Base-by-base conservation (phyloP, 2,329 filamentous ascomycete species). In the Penicillium sp. region DNA sequence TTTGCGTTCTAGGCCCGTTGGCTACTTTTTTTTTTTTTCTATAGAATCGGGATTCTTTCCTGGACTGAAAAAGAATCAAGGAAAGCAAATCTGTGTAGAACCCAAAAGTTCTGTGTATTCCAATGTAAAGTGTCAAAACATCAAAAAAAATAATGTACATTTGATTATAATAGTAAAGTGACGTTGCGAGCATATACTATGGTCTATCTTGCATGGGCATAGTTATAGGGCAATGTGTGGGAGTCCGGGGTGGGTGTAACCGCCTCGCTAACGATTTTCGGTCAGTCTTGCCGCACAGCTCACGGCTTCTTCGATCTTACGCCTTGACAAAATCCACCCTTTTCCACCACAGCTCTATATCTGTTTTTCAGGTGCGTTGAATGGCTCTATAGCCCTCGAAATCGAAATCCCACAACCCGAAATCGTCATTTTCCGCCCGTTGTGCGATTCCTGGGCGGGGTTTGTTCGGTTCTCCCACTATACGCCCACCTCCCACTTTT, bases 251-350 rank as follows among this genome's bases (percentile, higher is more conserved):
- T 61, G 68, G 68, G 71, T 68, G 67, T 59, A 69, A 65, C 69
- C 68, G 66, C 73, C 59, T 76, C 73, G 74, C 74, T 76, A 76
- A 76, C 73, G 71, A 71, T 74, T 75, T 77, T 77, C 72, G 73
- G 74, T 66, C 66, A 69, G 65, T 68, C 66, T 65, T 63, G 71
- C 71, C 74, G 73, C 73, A 76, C 74, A 75, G 70, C 71, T 70
- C 64, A 68, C 58, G 66, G 65, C 57, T 69, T 68, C 67, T 73
- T 66, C 65, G 68, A 72, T 67, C 66, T 69, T 60, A 66, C 62
- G 71, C 67, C 61, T 19, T 63, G 65, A 66, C 74, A 75, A 75
- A 75, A 74, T 68, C 63, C 69, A 68, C 61, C 65, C 64, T 64
- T 63, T 66, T 59, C 70, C 67, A 69, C 74, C 67, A 71, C 71